These are phyloP conservation scores for Lablab purpureus DNA, from an alignment of 306 rosid species.

Conservation along the genomic window DNA sequence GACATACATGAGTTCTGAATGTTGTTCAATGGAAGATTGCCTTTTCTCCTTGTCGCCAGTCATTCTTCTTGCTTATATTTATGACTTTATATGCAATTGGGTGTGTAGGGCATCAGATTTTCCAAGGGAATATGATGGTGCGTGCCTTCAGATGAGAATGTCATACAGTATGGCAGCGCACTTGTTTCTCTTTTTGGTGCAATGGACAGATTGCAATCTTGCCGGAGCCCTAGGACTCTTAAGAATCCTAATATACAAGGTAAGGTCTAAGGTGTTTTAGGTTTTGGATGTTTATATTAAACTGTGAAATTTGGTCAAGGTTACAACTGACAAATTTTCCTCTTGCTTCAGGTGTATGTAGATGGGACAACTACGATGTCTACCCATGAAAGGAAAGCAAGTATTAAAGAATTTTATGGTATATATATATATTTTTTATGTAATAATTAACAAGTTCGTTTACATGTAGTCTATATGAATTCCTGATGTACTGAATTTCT, in stretches of 20 bases:
- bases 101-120: constrained; percentile 85
- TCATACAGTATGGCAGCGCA: constrained; percentile 98
- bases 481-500: constrained; percentile 47
- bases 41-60: background rate
- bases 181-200: constrained; percentile 88
- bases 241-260: constrained; percentile 94
- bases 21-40: constrained; percentile 22
- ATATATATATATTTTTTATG: constrained; percentile 28
- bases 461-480: constrained; percentile 25
- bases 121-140: constrained; percentile 91
- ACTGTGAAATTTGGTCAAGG: constrained; percentile 40
- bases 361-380: constrained; percentile 99
- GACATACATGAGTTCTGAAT: constrained; percentile 15
- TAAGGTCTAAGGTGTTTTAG: constrained; percentile 17
- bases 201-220: constrained; percentile 95
- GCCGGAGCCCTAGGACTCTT: constrained; percentile 94
- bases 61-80: background rate
- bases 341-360: constrained; percentile 77
- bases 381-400: constrained; percentile 92
- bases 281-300: constrained; percentile 31
- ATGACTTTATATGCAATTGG: constrained; percentile 32
- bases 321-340: constrained; percentile 31
- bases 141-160: constrained; percentile 99
- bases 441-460: background rate
- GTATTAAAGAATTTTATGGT: constrained; percentile 97